These are phyloP conservation scores for Handroanthus guayacan DNA, from an alignment of 257 asterid species.

Conservation along the genomic window DNA sequence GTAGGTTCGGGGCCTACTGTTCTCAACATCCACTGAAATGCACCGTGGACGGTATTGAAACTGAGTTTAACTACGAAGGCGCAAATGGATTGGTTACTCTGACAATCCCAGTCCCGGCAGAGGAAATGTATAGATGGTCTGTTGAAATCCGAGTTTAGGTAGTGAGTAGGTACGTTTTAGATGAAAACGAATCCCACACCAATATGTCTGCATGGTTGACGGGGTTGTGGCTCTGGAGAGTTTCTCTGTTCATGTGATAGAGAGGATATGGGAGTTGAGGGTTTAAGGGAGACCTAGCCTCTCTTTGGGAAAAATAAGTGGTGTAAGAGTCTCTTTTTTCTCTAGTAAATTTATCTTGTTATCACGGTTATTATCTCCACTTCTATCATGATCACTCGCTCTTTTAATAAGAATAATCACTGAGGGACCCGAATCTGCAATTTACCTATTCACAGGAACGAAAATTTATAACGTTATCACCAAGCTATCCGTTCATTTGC, in stretches of 20 bases:
- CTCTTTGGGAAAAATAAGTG: neutral
- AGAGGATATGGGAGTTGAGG: neutral
- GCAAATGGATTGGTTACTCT: conserved; percentile 65
- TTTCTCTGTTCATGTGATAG: neutral
- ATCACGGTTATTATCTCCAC: neutral
- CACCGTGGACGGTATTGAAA: conserved; percentile 51
- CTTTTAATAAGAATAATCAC: neutral
- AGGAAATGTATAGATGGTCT: conserved; percentile 78
- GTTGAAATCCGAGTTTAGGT: conserved; percentile 61
- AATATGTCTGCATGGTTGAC: neutral
- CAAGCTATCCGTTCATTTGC: too few species aligned
- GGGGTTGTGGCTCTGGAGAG: neutral
- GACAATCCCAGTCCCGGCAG: conserved; percentile 52
- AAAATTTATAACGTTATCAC: too few species aligned
- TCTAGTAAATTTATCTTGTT: conserved; percentile 26
- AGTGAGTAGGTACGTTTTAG: conserved; percentile 22
- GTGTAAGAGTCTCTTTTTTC: conserved; percentile 9
- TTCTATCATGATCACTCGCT: neutral
- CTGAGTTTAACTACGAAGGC: conserved; percentile 56
- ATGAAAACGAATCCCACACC: neutral
- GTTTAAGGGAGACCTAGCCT: neutral
- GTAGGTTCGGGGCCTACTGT: conserved; percentile 76
- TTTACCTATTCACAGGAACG: too few species aligned
- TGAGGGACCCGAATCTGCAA: too few species aligned
- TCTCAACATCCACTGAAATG: conserved; percentile 74